phyloP scores from a whole-genome alignment of 2,329 filamentous ascomycete species.

The Pezicula radicicola region DNA sequence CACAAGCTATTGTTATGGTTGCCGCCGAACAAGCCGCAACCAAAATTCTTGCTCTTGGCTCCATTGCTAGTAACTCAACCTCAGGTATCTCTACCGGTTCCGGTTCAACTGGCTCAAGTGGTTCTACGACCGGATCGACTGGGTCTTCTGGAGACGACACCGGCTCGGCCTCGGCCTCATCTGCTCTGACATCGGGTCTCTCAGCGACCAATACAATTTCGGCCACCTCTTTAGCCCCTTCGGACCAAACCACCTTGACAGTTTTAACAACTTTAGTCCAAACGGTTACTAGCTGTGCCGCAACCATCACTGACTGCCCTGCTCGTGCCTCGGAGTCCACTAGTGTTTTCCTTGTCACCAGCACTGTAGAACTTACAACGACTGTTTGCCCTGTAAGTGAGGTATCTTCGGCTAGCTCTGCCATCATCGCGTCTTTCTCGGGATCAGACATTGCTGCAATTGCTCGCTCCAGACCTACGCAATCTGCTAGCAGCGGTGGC shows the following conservation, averaged over 20 bases:
- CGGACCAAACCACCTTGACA: not conserved
- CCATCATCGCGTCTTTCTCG: conserved; percentile 28
- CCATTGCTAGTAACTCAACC: not conserved
- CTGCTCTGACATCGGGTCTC: not conserved
- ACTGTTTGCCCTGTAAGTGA: conserved; percentile 43
- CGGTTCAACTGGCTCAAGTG: not conserved
- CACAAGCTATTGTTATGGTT: conserved; percentile 60
- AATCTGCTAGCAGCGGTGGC: too few species aligned
- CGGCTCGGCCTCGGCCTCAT: too few species aligned
- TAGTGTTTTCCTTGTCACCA: conserved; percentile 25
- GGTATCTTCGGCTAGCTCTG: conserved; percentile 32
- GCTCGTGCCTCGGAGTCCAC: not conserved
- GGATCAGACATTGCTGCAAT: not conserved
- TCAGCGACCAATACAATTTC: not conserved
- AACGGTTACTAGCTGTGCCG: not conserved
- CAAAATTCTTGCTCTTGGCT: conserved; percentile 41
- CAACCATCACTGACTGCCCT: conserved; percentile 1
- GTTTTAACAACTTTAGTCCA: not conserved
- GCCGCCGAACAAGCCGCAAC: conserved; percentile 61
- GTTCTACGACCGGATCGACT: not conserved
- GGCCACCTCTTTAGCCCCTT: not conserved
- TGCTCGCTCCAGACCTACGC: too few species aligned
- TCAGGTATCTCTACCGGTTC: not conserved
- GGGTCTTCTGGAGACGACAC: not conserved
- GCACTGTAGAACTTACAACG: conserved; percentile 36